Conservation (phyloP, 164 flowering plant genomes). For the Aristolochia contorta region DNA sequence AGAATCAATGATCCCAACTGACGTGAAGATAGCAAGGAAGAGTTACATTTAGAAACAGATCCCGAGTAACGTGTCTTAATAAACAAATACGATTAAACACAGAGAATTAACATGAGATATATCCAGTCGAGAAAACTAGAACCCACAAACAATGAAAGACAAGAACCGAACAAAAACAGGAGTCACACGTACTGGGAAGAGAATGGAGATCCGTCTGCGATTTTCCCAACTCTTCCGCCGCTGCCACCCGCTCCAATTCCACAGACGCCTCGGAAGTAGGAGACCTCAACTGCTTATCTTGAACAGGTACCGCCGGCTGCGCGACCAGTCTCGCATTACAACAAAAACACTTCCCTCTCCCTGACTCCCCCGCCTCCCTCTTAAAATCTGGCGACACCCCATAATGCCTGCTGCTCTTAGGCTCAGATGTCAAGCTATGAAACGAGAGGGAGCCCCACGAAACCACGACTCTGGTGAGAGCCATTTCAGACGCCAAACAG, state of each 20-base stretch:
- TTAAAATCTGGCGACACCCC: conserved; percentile 6
- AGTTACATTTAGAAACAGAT: neutral
- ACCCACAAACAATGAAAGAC: neutral
- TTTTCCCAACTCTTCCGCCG: conserved; percentile 7
- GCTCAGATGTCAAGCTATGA: neutral
- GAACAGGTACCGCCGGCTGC: conserved; percentile 14
- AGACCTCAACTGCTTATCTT: conserved; percentile 12
- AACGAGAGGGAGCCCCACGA: conserved; percentile 16
- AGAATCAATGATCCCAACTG: neutral
- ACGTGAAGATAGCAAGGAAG: neutral
- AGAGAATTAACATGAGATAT: neutral
- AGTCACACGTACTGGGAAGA: conserved; percentile 33
- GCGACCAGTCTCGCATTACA: conserved; percentile 4
- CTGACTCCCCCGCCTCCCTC: neutral
- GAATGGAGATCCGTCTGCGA: conserved; percentile 23
- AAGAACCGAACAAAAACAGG: neutral
- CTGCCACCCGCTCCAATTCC: conserved; percentile 11
- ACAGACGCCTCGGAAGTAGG: conserved; percentile 3
- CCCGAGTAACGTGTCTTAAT: neutral
- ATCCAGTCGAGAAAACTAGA: too few species aligned
- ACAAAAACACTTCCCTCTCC: conserved; percentile 6
- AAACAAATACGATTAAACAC: neutral
- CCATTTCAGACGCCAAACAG: neutral
- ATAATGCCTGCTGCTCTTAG: neutral
- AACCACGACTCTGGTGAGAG: neutral